Evolutionary conservation across 2,329 filamentous ascomycete species (phyloP).

Genomic region (Ophiocordyceps sinensis): DNA sequence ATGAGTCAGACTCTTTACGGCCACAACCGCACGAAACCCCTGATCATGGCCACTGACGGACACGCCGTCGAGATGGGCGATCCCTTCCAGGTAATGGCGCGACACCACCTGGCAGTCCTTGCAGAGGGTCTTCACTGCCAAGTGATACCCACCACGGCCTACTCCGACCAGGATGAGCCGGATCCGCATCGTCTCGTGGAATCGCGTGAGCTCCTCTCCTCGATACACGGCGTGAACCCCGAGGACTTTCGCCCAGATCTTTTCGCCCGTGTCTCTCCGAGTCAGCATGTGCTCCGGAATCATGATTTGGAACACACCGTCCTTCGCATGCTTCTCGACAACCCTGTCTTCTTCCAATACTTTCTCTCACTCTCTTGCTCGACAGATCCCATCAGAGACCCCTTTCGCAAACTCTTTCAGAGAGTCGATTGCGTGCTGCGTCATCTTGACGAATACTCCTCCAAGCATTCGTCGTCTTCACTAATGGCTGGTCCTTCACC

Average conservation of each 20-base stretch:
- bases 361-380: slow-evolving; percentile 31
- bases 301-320: slow-evolving; percentile 35
- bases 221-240: slow-evolving; percentile 22
- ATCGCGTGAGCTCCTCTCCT: slow-evolving; percentile 35
- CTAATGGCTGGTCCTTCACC: not conserved
- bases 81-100: slow-evolving; percentile 32
- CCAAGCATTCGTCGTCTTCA: not conserved
- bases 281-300: slow-evolving; percentile 23
- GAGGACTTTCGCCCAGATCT: slow-evolving; percentile 33
- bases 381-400: slow-evolving; percentile 27
- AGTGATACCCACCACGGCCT: slow-evolving; percentile 17
- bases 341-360: slow-evolving; percentile 39
- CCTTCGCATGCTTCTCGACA: slow-evolving; percentile 37
- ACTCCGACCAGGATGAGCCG: slow-evolving; percentile 13
- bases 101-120: slow-evolving; percentile 35
- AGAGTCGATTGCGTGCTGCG: slow-evolving; percentile 31
- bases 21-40: slow-evolving; percentile 18
- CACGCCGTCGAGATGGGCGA: slow-evolving; percentile 31
- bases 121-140: slow-evolving; percentile 37
- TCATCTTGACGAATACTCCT: slow-evolving; percentile 22
- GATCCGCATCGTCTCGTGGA: slow-evolving; percentile 29
- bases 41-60: slow-evolving; percentile 28
- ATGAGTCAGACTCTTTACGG: slow-evolving; percentile 30
- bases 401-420: slow-evolving; percentile 32
- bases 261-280: slow-evolving; percentile 16